Evolutionary conservation across 495 filamentous ascomycete genomes (phyloP), one percentile per base, ranked within the genome.

Genomic region (Coniosporium apollinis): DNA sequence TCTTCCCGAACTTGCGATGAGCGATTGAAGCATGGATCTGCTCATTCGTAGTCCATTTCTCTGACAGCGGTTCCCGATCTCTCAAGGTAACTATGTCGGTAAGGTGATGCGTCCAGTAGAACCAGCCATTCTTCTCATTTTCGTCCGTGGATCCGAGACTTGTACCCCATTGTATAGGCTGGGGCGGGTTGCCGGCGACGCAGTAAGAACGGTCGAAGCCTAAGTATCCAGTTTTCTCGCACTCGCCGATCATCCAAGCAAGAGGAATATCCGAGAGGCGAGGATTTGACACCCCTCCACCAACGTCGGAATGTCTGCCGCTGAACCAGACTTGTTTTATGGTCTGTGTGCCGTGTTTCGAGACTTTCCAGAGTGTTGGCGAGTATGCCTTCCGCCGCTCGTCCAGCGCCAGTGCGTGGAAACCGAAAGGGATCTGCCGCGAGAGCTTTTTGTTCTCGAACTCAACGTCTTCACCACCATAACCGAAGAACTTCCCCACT

Each of bases 321-420:
- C 44, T 44, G 37, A 61, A 61, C 57, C 56, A 59, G 14, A 54
- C 51, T 37, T 59, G 44, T 34, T 50, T 19, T 19, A 13, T 17
- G 32, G 15, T 20, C 36, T 25, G 18, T 34, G 22, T 8, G 15
- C 15, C 16, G 36, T 11, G 7, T 38, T 29, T 55, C n/a, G n/a
- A n/a, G n/a, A n/a, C n/a, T n/a, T n/a, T 50, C 52, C 52, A 55
- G 10, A 55, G 17, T 5, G 52, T 44, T 2, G 52, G 52, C 22
- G 41, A 30, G 34, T 37, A 55, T 0, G 46, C 30, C 8, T 22
- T 34, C 7, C 57, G 45, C 17, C 49, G 54, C 33, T 59, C 58
- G 36, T 59, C 58, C 2, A 61, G 36, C 6, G 56, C 54, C 36
- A 59, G 52, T 15, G 56, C 58, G 24, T 61, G 56, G 36, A 7